Percentiles rank a stretch among this genome's conserved stretches.
Evolutionary conservation across 129 eudicot species (phyloP).

Genomic region (Centella asiatica): DNA sequence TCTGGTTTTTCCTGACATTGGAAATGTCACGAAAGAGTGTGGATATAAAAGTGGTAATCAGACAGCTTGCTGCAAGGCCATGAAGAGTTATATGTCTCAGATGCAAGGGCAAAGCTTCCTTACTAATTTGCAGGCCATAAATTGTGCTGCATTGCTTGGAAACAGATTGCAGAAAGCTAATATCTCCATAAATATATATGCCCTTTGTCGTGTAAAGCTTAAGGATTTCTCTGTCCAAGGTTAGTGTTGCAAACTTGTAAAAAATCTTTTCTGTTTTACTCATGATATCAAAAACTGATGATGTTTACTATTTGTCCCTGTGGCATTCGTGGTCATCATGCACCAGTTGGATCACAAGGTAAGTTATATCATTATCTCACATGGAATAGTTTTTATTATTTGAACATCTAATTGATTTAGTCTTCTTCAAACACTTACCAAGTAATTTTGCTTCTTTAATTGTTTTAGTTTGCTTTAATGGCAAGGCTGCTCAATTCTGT

Average conservation of each 20-base stretch:
- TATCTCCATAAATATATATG: slow-evolving; percentile 36
- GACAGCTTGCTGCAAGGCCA: slow-evolving; percentile 43
- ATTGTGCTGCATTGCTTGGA: slow-evolving; percentile 53
- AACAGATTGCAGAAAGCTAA: slow-evolving; percentile 35
- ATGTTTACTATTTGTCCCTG: background rate
- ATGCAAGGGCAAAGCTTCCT: slow-evolving; percentile 61
- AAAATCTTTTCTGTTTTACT: background rate
- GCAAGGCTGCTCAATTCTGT: too few species aligned
- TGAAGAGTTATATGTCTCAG: slow-evolving; percentile 32
- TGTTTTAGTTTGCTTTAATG: too few species aligned
- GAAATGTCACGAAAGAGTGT: slow-evolving; percentile 36
- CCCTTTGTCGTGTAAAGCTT: slow-evolving; percentile 45
- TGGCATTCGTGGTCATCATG: slow-evolving; percentile 9
- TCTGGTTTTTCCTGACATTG: slow-evolving; percentile 35
- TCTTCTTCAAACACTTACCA: too few species aligned
- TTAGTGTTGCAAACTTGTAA: slow-evolving; percentile 13
- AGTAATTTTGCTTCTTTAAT: too few species aligned
- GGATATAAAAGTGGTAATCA: slow-evolving; percentile 29
- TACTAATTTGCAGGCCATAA: slow-evolving; percentile 62
- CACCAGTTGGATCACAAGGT: slow-evolving; percentile 56
- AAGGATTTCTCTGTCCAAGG: slow-evolving; percentile 78
- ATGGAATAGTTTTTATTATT: too few species aligned
- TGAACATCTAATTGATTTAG: background rate
- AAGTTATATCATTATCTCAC: background rate
- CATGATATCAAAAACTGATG: background rate